Conservation (phyloP, 495 filamentous ascomycete genomes). For the Penicillium cinerascens region DNA sequence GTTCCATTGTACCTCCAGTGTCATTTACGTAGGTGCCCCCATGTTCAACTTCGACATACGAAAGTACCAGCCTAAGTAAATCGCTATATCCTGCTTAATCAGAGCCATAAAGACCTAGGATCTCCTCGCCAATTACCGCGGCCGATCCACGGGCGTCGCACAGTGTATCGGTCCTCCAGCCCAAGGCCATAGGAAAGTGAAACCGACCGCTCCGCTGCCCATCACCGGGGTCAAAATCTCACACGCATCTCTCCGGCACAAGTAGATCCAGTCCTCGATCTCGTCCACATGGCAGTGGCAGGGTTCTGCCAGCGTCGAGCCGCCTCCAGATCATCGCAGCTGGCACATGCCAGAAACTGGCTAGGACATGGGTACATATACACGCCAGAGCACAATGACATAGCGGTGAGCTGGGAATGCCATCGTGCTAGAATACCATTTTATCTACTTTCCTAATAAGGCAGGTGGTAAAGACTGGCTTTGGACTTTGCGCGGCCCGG, state of each 20-base stretch:
- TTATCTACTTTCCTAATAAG: background rate
- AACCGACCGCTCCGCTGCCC: constrained; percentile 5
- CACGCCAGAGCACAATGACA: background rate
- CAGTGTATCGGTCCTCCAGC: constrained; percentile 1
- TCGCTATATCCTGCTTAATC: too few species aligned
- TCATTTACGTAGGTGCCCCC: too few species aligned
- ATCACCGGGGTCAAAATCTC: constrained; percentile 4
- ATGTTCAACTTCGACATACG: too few species aligned
- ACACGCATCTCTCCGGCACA: constrained; percentile 2
- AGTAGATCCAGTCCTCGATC: background rate
- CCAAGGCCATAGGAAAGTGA: constrained; percentile 1
- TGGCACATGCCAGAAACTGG: background rate
- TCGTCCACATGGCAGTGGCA: constrained; percentile 11
- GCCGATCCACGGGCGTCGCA: constrained; percentile 1
- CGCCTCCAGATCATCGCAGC: background rate
- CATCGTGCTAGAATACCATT: background rate
- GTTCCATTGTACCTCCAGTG: too few species aligned
- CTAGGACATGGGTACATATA: background rate
- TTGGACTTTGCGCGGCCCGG: background rate
- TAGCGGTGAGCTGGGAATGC: background rate
- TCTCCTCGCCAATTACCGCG: background rate
- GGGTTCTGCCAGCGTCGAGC: background rate
- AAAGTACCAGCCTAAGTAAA: too few species aligned
- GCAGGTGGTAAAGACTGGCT: background rate
- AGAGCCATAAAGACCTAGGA: too few species aligned